Base-by-base conservation (phyloP, 192 early-diverging fungal species). In the Physocladia obscura region DNA sequence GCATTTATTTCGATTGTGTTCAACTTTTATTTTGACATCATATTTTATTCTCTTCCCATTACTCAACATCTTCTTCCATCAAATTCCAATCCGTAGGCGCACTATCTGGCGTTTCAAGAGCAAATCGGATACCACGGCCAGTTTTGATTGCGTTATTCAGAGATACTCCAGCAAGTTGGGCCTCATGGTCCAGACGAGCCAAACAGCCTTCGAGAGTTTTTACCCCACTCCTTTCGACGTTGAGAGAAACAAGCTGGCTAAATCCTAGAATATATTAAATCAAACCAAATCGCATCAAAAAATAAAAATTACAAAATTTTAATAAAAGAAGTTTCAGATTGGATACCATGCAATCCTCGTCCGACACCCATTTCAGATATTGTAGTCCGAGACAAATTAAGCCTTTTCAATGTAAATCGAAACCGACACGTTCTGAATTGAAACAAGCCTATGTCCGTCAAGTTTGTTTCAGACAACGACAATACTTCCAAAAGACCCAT, bases 401-500 rank as follows among this genome's bases (percentile, higher is more conserved):
- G 55, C 21, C 29, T 57, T 30, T 47, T 65, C 13, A 74, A 32
- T 8, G 54, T 67, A 21, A 63, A 65, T 21, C 30, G 13, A 48
- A 65, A 74, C 2, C 62, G 62, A 47, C 36, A 32, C 13, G 51
- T 26, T 3, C 6, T 31, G 24, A 80, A 49, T 17, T 35, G 34
- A 0, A 17, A 29, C 30, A 79, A 27, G 1, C 67, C 60, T 4
- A 24, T 31, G 39, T 76, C 62, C 6, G 77, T 76, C 17, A 76
- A 39, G 48, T 26, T n/a, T 13, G 77, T 80, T 37, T 67, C 57
- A 51, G 55, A 48, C 3, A 79, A 26, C 27, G 73, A 72, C 19
- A 81, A 57, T 13, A 63, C 48, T 24, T 77, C 69, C 24, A 81
- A 38, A 24, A 74, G 35, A 4, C 51, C 39, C 34, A 76, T 35